These are phyloP conservation scores for Nakazawaea peltata DNA, from an alignment of 805 yeast genomes.

Conservation along the genomic window DNA sequence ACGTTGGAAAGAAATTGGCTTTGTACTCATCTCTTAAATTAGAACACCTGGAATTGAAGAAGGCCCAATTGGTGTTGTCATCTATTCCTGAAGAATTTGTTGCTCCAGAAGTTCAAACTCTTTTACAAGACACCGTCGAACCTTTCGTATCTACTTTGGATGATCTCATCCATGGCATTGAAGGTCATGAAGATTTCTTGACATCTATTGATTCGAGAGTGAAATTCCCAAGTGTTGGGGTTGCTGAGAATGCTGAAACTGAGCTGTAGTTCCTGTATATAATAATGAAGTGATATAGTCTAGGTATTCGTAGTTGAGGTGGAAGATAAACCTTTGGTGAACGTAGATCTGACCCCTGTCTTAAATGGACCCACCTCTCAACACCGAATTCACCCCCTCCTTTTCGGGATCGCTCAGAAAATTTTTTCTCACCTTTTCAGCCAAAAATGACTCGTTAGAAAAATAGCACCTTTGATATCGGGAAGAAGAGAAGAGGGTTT, in stretches of 20 bases:
- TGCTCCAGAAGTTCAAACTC: background rate
- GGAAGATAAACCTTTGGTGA: too few species aligned
- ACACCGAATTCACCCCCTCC: too few species aligned
- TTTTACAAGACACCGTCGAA: background rate
- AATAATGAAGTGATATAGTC: too few species aligned
- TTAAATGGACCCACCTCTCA: too few species aligned
- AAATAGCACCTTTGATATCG: too few species aligned
- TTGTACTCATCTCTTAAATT: conserved; percentile 1
- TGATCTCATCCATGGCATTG: conserved; percentile 1
- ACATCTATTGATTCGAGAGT: conserved; percentile 2
- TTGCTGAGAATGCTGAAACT: background rate
- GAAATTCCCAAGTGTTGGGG: conserved; percentile 1
- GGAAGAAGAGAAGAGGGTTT: too few species aligned
- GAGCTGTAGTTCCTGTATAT: too few species aligned
- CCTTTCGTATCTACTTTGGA: conserved; percentile 5
- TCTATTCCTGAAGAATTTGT: background rate
- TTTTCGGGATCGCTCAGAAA: too few species aligned
- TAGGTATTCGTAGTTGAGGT: too few species aligned
- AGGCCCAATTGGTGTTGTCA: background rate
- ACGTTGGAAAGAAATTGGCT: conserved; percentile 4
- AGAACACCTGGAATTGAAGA: conserved; percentile 7
- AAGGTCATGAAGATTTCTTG: conserved; percentile 7
- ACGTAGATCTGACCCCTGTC: too few species aligned
- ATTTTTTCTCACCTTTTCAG: too few species aligned
- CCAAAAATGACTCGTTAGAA: too few species aligned